Conservation (phyloP, 345 rosid species). For the Melastoma malabathricum region DNA sequence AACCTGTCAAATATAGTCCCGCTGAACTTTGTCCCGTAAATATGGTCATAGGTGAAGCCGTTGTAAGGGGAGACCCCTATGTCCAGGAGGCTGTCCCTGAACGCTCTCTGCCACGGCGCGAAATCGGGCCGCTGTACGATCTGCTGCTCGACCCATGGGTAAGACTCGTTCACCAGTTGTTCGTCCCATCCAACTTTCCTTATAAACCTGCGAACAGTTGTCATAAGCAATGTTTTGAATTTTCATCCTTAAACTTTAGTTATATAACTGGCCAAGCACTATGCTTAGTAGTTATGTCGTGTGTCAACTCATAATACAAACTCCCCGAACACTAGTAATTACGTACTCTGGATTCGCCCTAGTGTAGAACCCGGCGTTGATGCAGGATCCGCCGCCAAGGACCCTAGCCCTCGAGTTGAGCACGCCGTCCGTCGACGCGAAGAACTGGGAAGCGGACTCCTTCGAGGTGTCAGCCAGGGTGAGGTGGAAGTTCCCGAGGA, state of each 20-base stretch:
- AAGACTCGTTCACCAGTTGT: slow-evolving; percentile 68
- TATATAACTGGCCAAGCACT: not conserved
- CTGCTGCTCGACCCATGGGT: slow-evolving; percentile 76
- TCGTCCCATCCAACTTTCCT: slow-evolving; percentile 67
- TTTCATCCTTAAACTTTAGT: not conserved
- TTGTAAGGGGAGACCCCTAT: slow-evolving; percentile 77
- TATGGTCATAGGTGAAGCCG: slow-evolving; percentile 84
- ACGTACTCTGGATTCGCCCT: slow-evolving; percentile 61
- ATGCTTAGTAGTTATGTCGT: not conserved
- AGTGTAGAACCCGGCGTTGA: slow-evolving; percentile 92
- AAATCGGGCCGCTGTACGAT: slow-evolving; percentile 60
- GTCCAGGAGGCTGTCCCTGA: slow-evolving; percentile 70
- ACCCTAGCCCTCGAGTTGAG: slow-evolving; percentile 80
- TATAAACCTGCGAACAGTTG: slow-evolving; percentile 43
- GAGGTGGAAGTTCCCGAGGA: slow-evolving; percentile 65
- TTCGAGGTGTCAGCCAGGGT: slow-evolving; percentile 70
- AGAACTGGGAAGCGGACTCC: slow-evolving; percentile 69
- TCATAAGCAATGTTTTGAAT: not conserved
- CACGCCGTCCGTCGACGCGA: slow-evolving; percentile 85
- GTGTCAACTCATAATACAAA: not conserved
- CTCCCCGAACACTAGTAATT: not conserved
- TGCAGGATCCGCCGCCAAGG: slow-evolving; percentile 83
- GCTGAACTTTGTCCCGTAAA: slow-evolving; percentile 84
- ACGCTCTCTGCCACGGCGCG: slow-evolving; percentile 58
- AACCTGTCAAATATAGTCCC: slow-evolving; percentile 84